These are phyloP conservation scores for Pseudogymnoascus sp. DNA, from an alignment of 2,329 filamentous ascomycete species.

Conservation along the genomic window DNA sequence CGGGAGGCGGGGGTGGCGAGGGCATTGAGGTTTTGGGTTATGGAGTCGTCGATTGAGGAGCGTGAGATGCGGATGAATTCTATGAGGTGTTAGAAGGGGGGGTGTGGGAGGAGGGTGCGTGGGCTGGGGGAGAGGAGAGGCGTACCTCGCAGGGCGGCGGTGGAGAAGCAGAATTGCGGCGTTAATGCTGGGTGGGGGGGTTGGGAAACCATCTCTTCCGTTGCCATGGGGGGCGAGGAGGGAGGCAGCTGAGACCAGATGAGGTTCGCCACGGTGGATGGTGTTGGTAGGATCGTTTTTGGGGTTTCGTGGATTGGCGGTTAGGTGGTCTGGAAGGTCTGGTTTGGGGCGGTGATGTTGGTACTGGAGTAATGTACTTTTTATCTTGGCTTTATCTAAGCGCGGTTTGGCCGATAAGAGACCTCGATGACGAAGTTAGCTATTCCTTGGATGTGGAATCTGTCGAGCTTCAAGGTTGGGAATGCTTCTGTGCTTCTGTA, in stretches of 20 bases:
- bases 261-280: conserved; percentile 24
- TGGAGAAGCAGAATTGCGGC: conserved; percentile 72
- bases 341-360: conserved; percentile 4
- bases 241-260: conserved; percentile 25
- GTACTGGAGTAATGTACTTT: background rate
- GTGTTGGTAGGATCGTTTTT: conserved; percentile 4
- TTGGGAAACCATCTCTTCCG: conserved; percentile 22
- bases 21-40: conserved; percentile 86
- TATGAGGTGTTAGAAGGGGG: conserved; percentile 29
- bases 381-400: conserved; percentile 9
- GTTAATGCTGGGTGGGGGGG: conserved; percentile 44
- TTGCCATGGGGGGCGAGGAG: background rate
- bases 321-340: conserved; percentile 1
- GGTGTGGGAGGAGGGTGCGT: background rate
- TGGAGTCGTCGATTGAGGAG: conserved; percentile 81
- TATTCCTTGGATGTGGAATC: background rate
- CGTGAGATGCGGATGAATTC: conserved; percentile 88
- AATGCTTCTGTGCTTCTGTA: background rate
- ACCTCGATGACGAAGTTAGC: conserved; percentile 8
- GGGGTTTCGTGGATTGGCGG: background rate
- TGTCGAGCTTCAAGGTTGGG: background rate
- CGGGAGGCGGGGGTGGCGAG: conserved; percentile 63
- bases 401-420: conserved; percentile 8
- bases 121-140: background rate
- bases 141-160: conserved; percentile 58